Base-by-base conservation (phyloP, 2,329 filamentous ascomycete species). In the Samsoniella hepiali region DNA sequence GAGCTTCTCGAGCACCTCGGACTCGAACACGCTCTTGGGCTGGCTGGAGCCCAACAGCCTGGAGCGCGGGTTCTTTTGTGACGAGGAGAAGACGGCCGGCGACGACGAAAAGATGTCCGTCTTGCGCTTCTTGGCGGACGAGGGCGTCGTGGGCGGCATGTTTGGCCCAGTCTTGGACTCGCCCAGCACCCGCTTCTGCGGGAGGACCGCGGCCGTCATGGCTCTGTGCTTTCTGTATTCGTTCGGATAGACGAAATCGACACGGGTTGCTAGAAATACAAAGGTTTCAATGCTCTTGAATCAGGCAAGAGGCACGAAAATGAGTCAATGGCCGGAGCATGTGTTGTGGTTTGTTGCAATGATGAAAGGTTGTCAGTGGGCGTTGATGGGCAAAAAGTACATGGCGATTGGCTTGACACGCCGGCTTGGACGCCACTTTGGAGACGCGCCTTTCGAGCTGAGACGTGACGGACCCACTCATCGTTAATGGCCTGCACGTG, bases 1-100 rank as follows among this genome's bases (percentile, higher is more conserved):
- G 76, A 99, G 85, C 80, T 96, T 97, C 82, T 97, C 94, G 66
- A 99, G 83, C 2, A 97, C 91, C 73, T 97, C 93, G 64, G 90
- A 89, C 77, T 98, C 95, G 74, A 99, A 99, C 62, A 90, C 85
- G 74, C 93, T 97, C 79, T 96, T 97, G 17, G 86, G 85, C 75
- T 93, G 91, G 69, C 85, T 93, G 1, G 90, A 94, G 66, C 85
- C 82, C 36, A 75, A 57, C 64, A 87, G 74, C 72, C 87, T 88
- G 67, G 83, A 84, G 68, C 85, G 84, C 11, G 78, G 81, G n/a
- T 79, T 81, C 72, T 84, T 84, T 68, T 89, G 84, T 3, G 88
- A 88, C 62, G 86, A 84, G 62, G 83, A 85, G 69, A 90, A 82
- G 38, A 81, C 79, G 13, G 81, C 78, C 17, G 82, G 84, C 2